These are phyloP conservation scores for Solanum piurae DNA, from an alignment of 257 asterid species.

Conservation along the genomic window DNA sequence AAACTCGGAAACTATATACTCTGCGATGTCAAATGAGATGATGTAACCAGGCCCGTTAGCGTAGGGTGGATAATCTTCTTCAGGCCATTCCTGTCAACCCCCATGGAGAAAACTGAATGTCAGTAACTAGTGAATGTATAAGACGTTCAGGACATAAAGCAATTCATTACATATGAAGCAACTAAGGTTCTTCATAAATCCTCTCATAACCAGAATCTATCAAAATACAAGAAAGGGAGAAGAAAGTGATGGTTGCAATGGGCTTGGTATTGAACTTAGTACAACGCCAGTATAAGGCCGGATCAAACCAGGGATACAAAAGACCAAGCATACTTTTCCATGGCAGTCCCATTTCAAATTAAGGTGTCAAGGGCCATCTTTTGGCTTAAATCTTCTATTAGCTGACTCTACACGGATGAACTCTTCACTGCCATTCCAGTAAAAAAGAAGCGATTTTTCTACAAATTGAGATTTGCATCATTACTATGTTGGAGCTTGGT, in stretches of 20 bases:
- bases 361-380: neutral
- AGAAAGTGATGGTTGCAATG: neutral
- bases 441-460: neutral
- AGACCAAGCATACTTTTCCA: neutral
- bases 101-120: neutral
- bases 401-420: neutral
- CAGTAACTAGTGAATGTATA: neutral
- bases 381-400: neutral
- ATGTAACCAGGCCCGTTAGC: slow-evolving; percentile 97
- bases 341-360: neutral
- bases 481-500: neutral
- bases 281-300: neutral
- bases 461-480: neutral
- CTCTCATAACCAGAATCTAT: neutral
- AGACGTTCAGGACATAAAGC: neutral
- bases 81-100: slow-evolving; percentile 90
- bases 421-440: neutral
- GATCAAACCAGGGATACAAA: neutral
- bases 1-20: slow-evolving; percentile 50
- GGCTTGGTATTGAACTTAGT: neutral
- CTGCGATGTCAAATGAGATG: slow-evolving; percentile 69
- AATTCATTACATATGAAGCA: neutral
- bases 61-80: slow-evolving; percentile 83
- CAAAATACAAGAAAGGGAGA: neutral
- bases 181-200: neutral